Percentiles rank a stretch among this genome's conserved stretches.
phyloP scores from a whole-genome alignment of 805 yeast species.

The Middelhovenomyces tepae region DNA sequence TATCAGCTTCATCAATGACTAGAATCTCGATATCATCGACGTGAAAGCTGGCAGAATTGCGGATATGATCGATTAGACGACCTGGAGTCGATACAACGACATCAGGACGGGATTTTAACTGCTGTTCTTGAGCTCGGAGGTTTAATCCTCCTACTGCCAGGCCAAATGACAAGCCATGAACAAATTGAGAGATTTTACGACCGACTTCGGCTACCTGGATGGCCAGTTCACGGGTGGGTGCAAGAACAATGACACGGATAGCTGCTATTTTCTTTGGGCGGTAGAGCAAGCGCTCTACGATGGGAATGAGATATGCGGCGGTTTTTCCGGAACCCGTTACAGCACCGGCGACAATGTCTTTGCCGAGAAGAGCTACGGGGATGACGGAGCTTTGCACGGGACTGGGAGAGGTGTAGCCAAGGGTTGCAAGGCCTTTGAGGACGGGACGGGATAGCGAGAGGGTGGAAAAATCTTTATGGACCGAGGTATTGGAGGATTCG shows the following conservation, averaged over 20 bases:
- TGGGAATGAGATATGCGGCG: constrained; percentile 96
- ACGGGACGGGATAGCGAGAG: constrained; percentile 85
- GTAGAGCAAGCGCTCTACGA: constrained; percentile 81
- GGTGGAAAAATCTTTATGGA: constrained; percentile 62
- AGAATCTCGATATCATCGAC: constrained; percentile 88
- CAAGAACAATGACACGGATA: constrained; percentile 80
- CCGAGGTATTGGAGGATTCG: constrained; percentile 42
- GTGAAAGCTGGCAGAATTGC: constrained; percentile 88
- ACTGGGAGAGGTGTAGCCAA: constrained; percentile 83
- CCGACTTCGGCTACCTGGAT: constrained; percentile 95
- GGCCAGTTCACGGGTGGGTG: constrained; percentile 98
- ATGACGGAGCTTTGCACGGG: constrained; percentile 91
- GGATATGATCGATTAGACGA: constrained; percentile 91
- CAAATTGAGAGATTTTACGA: constrained; percentile 68
- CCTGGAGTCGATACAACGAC: constrained; percentile 98
- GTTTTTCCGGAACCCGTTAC: constrained; percentile 99
- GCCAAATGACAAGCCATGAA: constrained; percentile 73
- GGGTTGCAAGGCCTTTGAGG: constrained; percentile 66
- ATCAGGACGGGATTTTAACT: constrained; percentile 86
- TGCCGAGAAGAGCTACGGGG: constrained; percentile 88
- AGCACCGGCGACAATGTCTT: constrained; percentile 97
- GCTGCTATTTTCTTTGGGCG: constrained; percentile 81
- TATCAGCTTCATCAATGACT: constrained; percentile 95
- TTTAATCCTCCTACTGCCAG: constrained; percentile 98
- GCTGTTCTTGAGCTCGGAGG: constrained; percentile 91